Evolutionary conservation across 1,139 yeast genomes (phyloP).

Genomic region (Candida labiduridarum): DNA sequence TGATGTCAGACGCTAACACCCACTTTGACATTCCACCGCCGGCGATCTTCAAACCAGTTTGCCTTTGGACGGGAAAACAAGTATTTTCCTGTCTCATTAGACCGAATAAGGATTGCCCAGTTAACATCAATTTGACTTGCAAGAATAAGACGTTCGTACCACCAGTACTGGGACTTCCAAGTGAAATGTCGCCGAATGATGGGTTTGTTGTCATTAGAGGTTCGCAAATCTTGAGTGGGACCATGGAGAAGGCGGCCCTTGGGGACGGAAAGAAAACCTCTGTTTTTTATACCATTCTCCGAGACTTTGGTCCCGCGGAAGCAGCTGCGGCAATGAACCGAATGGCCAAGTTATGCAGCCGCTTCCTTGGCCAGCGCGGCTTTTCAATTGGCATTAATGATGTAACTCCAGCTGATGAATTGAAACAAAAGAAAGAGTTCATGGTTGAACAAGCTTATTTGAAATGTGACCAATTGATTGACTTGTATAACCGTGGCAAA

Average conservation of each 20-base stretch:
- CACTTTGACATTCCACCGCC: constrained; percentile 97
- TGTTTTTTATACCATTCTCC: constrained; percentile 87
- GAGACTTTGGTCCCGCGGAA: constrained; percentile 95
- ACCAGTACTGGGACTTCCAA: constrained; percentile 63
- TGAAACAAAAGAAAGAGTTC: constrained; percentile 77
- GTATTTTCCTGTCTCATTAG: constrained; percentile 83
- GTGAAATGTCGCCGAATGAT: constrained; percentile 97
- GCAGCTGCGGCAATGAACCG: constrained; percentile 97
- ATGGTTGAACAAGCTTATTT: constrained; percentile 91
- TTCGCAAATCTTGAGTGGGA: constrained; percentile 85
- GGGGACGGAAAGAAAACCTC: constrained; percentile 99
- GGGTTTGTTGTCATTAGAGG: constrained; percentile 92
- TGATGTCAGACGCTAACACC: constrained; percentile 92
- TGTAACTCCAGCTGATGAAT: constrained; percentile 87
- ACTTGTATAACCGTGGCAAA: constrained; percentile 77
- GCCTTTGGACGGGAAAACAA: constrained; percentile 97
- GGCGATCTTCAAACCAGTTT: constrained; percentile 83
- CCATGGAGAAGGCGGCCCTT: constrained; percentile 93
- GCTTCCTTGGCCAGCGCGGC: constrained; percentile 92
- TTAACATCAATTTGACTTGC: constrained; percentile 89
- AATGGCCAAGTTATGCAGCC: constrained; percentile 97
- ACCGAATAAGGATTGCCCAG: constrained; percentile 77
- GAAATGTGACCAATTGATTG: constrained; percentile 90
- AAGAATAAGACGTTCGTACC: constrained; percentile 89
- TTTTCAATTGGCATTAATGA: constrained; percentile 97